Evolutionary conservation across 2,329 filamentous ascomycete genomes (phyloP).

Genomic region (Aspergillus piperis): DNA sequence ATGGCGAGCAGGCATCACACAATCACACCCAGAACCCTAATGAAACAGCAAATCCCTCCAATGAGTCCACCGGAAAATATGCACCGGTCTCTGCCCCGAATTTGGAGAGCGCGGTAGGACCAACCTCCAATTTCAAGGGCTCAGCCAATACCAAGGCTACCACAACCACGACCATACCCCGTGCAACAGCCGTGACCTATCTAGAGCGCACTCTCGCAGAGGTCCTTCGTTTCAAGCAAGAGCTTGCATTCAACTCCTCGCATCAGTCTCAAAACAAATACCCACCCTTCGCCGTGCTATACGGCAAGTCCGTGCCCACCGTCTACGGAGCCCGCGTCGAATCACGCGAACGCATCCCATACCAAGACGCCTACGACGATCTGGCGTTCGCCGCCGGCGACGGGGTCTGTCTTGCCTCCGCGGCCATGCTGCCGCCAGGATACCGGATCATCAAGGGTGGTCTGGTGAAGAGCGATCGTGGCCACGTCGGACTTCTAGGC

Average conservation of each 20-base stretch:
- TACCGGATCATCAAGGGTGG: slow-evolving; percentile 75
- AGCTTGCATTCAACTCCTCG: slow-evolving; percentile 63
- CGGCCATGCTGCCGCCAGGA: slow-evolving; percentile 80
- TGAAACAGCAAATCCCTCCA: slow-evolving; percentile 6
- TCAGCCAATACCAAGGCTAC: slow-evolving; percentile 27
- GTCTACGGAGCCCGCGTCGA: slow-evolving; percentile 78
- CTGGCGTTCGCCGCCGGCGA: slow-evolving; percentile 85
- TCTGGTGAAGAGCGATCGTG: slow-evolving; percentile 75
- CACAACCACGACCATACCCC: slow-evolving; percentile 52
- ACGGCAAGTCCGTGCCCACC: slow-evolving; percentile 83
- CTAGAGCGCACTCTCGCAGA: slow-evolving; percentile 72
- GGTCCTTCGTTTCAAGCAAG: slow-evolving; percentile 72
- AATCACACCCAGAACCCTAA: not conserved
- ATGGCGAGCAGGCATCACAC: slow-evolving; percentile 15
- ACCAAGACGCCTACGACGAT: slow-evolving; percentile 79
- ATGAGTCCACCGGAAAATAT: not conserved
- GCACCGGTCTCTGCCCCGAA: slow-evolving; percentile 22
- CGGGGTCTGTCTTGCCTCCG: slow-evolving; percentile 81
- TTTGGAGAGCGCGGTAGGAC: slow-evolving; percentile 33
- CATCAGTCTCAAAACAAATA: slow-evolving; percentile 71
- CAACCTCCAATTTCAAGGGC: slow-evolving; percentile 27
- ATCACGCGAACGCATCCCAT: slow-evolving; percentile 71
- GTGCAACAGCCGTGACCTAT: slow-evolving; percentile 62
- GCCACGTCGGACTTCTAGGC: slow-evolving; percentile 83
- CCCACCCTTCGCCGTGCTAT: slow-evolving; percentile 79